phyloP scores from a whole-genome alignment of 305 asterid species.

The Fraxinus sp. region DNA sequence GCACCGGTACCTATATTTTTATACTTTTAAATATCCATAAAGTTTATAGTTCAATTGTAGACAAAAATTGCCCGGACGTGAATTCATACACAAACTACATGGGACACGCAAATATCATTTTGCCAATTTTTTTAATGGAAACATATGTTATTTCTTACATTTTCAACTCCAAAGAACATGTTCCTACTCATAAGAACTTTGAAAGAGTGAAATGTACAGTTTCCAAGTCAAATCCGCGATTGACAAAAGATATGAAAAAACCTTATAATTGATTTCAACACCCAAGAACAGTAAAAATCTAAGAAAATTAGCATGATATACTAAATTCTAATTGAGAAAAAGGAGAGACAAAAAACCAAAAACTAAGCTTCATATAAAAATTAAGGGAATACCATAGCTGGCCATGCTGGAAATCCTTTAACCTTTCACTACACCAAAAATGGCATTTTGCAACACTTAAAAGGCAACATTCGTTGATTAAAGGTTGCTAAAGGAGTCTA shows the following conservation, averaged over 20 bases:
- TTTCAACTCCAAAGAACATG: neutral
- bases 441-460: too few species aligned
- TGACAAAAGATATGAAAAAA: neutral
- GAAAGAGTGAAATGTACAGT: neutral
- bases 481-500: too few species aligned
- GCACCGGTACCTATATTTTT: neutral
- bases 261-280: neutral
- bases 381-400: conserved; percentile 61
- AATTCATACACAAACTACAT: neutral
- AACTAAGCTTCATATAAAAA: neutral
- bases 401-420: conserved; percentile 97
- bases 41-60: neutral
- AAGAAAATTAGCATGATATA: neutral
- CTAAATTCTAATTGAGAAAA: neutral
- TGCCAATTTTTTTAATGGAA: neutral
- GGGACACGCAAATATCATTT: neutral
- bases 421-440: conserved; percentile 38
- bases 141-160: neutral
- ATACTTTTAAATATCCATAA: neutral
- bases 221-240: neutral
- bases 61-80: neutral
- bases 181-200: neutral
- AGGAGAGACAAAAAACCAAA: neutral
- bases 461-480: too few species aligned
- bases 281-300: neutral